These are phyloP conservation scores for Mycena citricolor DNA, from an alignment of 1,284 basidiomycete species.

Conservation along the genomic window DNA sequence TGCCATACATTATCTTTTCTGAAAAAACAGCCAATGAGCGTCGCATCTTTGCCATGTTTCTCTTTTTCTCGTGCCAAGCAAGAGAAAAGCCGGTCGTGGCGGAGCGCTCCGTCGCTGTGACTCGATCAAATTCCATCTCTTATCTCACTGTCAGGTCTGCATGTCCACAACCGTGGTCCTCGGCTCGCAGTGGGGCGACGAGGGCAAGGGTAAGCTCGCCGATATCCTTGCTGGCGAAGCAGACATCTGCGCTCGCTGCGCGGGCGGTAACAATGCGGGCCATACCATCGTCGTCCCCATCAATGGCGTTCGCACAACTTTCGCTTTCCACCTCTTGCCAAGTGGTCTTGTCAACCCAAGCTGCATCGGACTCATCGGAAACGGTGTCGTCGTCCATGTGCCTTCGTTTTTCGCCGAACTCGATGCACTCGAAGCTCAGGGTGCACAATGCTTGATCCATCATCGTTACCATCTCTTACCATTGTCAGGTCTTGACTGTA, in stretches of 20 bases:
- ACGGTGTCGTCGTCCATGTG: slow-evolving; percentile 92
- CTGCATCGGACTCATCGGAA: slow-evolving; percentile 88
- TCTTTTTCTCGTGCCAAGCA: too few species aligned
- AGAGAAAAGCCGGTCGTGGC: too few species aligned
- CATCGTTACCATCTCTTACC: slow-evolving; percentile 1
- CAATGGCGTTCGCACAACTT: slow-evolving; percentile 76
- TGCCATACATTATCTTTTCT: too few species aligned
- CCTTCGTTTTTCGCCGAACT: slow-evolving; percentile 96
- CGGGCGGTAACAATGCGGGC: slow-evolving; percentile 98
- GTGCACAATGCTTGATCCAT: slow-evolving; percentile 41
- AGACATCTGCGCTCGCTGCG: slow-evolving; percentile 95
- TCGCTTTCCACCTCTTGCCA: slow-evolving; percentile 95
- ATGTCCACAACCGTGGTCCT: slow-evolving; percentile 65
- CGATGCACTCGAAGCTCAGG: slow-evolving; percentile 84
- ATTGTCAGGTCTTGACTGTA: slow-evolving; percentile 80
- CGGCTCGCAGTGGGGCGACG: slow-evolving; percentile 94
- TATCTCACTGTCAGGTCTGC: too few species aligned
- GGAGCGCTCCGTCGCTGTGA: too few species aligned
- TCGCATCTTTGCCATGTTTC: too few species aligned
- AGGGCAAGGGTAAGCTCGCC: slow-evolving; percentile 95
- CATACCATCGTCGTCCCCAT: slow-evolving; percentile 94
- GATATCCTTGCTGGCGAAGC: slow-evolving; percentile 87
- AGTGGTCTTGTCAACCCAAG: slow-evolving; percentile 93
- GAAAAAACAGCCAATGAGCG: too few species aligned
- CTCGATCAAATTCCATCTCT: too few species aligned